A percentile compares a stretch with the other conserved stretches of the same genome.
phyloP scores from a whole-genome alignment of 2,329 filamentous ascomycete genomes.

The Diaporthe humulicola region DNA sequence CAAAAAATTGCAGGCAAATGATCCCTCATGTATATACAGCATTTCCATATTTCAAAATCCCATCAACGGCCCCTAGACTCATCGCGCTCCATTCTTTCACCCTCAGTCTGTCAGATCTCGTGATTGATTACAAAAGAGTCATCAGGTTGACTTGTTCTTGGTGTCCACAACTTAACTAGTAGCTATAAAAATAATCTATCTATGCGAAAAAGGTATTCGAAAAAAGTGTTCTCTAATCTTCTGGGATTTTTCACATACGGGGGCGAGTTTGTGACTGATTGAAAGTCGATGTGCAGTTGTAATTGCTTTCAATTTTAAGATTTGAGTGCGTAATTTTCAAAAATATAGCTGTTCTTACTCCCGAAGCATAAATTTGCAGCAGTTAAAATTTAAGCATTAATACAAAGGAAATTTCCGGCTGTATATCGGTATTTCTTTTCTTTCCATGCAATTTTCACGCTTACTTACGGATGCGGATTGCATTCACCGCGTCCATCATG shows the following conservation, averaged over 20 bases:
- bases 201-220: too few relatives aligned
- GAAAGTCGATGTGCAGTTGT: neutral
- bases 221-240: too few relatives aligned
- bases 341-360: neutral
- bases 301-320: neutral
- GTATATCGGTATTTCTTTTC: neutral
- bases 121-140: neutral
- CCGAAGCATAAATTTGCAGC: neutral
- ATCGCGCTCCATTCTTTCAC: neutral
- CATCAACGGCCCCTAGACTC: neutral
- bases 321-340: too few relatives aligned
- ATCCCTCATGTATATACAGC: neutral
- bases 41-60: too few relatives aligned
- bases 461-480: constrained; percentile 11
- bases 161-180: accelerated
- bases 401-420: neutral
- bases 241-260: neutral
- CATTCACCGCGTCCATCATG: constrained; percentile 7
- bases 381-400: neutral
- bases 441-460: neutral
- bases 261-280: neutral
- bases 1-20: too few relatives aligned
- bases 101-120: neutral
- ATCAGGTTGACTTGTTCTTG: neutral
- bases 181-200: neutral